Conservation (phyloP, 805 yeast genomes). For the Zygotorulaspora chibaensis region DNA sequence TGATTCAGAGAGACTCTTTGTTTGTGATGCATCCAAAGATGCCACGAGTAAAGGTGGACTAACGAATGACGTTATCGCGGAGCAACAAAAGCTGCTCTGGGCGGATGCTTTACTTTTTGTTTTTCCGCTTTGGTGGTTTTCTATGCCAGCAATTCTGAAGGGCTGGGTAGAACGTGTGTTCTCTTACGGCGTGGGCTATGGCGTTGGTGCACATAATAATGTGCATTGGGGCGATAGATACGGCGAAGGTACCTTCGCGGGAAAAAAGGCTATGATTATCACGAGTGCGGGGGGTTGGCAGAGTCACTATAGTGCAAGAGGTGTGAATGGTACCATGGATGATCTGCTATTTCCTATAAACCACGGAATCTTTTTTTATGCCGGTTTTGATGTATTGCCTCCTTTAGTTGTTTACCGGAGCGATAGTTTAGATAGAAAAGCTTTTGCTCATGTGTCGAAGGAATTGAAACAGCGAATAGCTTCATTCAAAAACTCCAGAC, state of each 20-base stretch:
- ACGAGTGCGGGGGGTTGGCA: slow-evolving; percentile 17
- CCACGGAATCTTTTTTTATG: slow-evolving; percentile 24
- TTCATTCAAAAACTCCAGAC: slow-evolving; percentile 7
- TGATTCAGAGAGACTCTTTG: slow-evolving; percentile 14
- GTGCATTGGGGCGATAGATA: slow-evolving; percentile 17
- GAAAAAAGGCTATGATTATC: slow-evolving; percentile 23
- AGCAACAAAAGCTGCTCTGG: slow-evolving; percentile 31
- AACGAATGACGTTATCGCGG: slow-evolving; percentile 29
- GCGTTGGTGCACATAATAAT: slow-evolving; percentile 17
- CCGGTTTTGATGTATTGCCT: slow-evolving; percentile 25
- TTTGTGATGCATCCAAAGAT: slow-evolving; percentile 16
- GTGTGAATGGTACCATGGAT: slow-evolving; percentile 22
- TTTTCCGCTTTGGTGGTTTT: slow-evolving; percentile 34
- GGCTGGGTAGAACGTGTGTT: slow-evolving; percentile 32
- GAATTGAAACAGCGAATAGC: slow-evolving; percentile 11
- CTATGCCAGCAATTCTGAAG: slow-evolving; percentile 32
- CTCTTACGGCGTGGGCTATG: slow-evolving; percentile 25
- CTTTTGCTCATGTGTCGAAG: slow-evolving; percentile 1
- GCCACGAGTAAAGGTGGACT: slow-evolving; percentile 15
- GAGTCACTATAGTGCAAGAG: slow-evolving; percentile 15
- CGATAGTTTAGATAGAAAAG: slow-evolving; percentile 4
- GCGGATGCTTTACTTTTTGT: slow-evolving; percentile 29
- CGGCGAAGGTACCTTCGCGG: slow-evolving; percentile 26
- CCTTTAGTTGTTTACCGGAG: slow-evolving; percentile 15
- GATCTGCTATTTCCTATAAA: slow-evolving; percentile 26